These are phyloP conservation scores for Gnomoniopsis sp. DNA, from an alignment of 2,329 filamentous ascomycete genomes.

Conservation along the genomic window DNA sequence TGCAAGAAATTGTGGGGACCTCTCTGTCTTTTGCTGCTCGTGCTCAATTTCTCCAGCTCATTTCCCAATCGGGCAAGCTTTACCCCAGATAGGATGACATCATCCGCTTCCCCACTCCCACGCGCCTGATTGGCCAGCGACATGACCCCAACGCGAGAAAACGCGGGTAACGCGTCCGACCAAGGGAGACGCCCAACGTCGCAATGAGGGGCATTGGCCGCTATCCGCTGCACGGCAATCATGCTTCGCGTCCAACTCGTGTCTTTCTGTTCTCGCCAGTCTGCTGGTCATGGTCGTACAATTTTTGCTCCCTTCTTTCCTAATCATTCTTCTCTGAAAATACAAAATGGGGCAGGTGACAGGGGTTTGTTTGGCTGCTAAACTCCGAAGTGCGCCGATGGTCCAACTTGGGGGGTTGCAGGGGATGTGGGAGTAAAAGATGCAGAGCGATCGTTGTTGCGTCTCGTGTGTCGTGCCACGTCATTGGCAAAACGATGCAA, in stretches of 20 bases:
- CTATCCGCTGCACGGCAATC: not conserved
- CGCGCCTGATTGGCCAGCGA: constrained; percentile 7
- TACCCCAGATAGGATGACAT: not conserved
- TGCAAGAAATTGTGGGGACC: constrained; percentile 3
- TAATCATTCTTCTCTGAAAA: too few species aligned
- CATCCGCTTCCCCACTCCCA: not conserved
- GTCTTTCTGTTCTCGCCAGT: not conserved
- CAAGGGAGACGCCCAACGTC: not conserved
- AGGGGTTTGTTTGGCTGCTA: too few species aligned
- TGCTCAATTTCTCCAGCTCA: not conserved
- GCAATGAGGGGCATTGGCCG: constrained; percentile 12
- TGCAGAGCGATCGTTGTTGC: not conserved
- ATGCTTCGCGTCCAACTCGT: not conserved
- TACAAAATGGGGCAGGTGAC: too few species aligned
- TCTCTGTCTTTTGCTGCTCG: not conserved
- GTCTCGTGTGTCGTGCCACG: not conserved
- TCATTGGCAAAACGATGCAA: not conserved
- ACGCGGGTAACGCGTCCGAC: constrained; percentile 16
- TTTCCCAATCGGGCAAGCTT: not conserved
- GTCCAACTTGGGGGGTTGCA: too few species aligned
- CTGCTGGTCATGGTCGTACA: too few species aligned
- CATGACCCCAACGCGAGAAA: constrained; percentile 9
- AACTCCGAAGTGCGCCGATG: too few species aligned
- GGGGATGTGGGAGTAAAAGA: not conserved
- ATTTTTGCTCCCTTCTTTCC: too few species aligned